These are phyloP conservation scores for Gentiana macrophylla DNA, from an alignment of 257 asterid genomes.

Conservation along the genomic window DNA sequence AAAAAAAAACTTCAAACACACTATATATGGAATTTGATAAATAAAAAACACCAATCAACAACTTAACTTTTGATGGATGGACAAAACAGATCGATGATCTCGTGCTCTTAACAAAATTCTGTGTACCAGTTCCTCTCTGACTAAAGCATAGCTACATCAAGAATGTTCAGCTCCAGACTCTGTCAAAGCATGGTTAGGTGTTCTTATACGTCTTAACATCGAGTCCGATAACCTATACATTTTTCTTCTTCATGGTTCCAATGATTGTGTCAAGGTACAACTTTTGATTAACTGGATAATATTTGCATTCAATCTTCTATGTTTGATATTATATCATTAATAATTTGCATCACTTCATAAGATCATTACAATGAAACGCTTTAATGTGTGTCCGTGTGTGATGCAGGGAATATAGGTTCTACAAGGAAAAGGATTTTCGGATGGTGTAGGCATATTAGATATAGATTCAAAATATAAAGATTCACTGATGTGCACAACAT, in stretches of 20 bases:
- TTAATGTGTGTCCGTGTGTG: conserved; percentile 19
- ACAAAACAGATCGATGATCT: too few relatives aligned
- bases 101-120: background rate
- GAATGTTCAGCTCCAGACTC: conserved; percentile 13
- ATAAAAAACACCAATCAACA: too few relatives aligned
- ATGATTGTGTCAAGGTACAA: too few relatives aligned
- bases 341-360: background rate
- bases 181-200: conserved; percentile 28
- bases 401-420: conserved; percentile 33
- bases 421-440: conserved; percentile 25
- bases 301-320: too few relatives aligned
- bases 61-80: too few relatives aligned
- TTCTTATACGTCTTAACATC: background rate
- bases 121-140: conserved; percentile 22
- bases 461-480: conserved; percentile 70
- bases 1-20: too few relatives aligned
- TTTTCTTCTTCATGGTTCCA: too few relatives aligned
- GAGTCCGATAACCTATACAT: too few relatives aligned
- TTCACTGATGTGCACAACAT: conserved; percentile 80
- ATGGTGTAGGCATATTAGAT: conserved; percentile 38
- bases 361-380: background rate
- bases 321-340: too few relatives aligned
- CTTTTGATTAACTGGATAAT: too few relatives aligned
- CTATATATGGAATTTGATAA: too few relatives aligned
- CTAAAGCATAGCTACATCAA: conserved; percentile 14